Base-by-base conservation (phyloP, 768 basidiomycete species). In the Albatrellus ellisii region DNA sequence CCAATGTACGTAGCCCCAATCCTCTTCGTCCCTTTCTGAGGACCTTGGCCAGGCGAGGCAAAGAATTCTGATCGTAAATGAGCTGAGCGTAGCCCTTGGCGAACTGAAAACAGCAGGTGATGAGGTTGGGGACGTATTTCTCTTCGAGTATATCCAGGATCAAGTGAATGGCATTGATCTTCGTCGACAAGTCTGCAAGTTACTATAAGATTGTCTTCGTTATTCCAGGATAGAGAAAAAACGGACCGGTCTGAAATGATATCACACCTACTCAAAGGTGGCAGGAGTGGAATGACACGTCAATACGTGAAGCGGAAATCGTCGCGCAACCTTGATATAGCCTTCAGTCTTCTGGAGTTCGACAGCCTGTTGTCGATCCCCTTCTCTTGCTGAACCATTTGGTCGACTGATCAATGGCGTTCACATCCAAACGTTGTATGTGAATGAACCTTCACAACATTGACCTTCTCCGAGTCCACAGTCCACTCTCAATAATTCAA, bases 271-370 rank as follows among this genome's bases (percentile, higher is more conserved):
- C 92, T 95, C 95, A 99, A 28, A 99, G 74, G 63, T 98, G 98
- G 46, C 92, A 84, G 3, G 95, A 98, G 61, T 99, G 95, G 86
- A 99, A 99, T 4, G 95, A 95, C 1, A 99, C 95, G 54, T 98
- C 95, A 53, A 99, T 97, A 47, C 94, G 92, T 28, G 92, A 88
- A 29, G 94, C 71, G 31, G 89, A 89, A 44, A 92, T 92, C 15
- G 90, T 91, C 0, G 94, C 94, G 98, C 94, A 39, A 99, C 77
- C 53, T 82, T 83, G 64, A 99, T 88, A 52, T 85, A 77, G 6
- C 92, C 94, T 45, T 90, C 83, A 17, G 71, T 67, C 54, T 75
- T 72, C 58, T 92, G 81, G 54, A 83, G 77, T 43, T 82, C 82
- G 39, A 77, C 65, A 3, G 90, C 85, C 42, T 75, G 73, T 44